Evolutionary conservation across 1,284 basidiomycete genomes (phyloP).

Genomic region (Ustilago tritici): DNA sequence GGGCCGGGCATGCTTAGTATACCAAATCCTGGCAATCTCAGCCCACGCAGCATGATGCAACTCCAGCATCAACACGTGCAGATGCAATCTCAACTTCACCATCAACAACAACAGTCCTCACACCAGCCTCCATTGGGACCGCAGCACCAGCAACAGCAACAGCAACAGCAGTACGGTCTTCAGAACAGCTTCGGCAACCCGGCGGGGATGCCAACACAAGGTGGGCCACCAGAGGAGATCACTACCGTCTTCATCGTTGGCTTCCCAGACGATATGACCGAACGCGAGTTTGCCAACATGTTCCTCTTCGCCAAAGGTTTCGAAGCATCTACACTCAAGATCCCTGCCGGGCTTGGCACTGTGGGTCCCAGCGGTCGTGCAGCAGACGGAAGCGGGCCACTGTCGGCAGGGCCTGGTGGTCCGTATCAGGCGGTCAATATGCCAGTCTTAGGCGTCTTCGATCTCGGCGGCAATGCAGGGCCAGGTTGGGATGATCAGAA

Average conservation of each 20-base stretch:
- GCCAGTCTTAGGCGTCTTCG: slow-evolving; percentile 51
- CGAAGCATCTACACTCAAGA: slow-evolving; percentile 96
- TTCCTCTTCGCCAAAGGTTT: slow-evolving; percentile 96
- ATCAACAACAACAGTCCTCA: slow-evolving; percentile 29
- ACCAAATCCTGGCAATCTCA: slow-evolving; percentile 51
- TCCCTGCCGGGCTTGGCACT: slow-evolving; percentile 83
- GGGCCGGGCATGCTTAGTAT: slow-evolving; percentile 34
- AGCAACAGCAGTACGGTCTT: slow-evolving; percentile 33
- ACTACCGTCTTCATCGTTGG: slow-evolving; percentile 98
- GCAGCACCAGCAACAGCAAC: slow-evolving; percentile 25
- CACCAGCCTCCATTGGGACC: slow-evolving; percentile 20
- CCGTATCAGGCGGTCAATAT: slow-evolving; percentile 63
- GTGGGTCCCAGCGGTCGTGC: slow-evolving; percentile 34
- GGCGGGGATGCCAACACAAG: slow-evolving; percentile 21
- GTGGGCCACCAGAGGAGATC: slow-evolving; percentile 79
- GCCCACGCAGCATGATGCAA: slow-evolving; percentile 62
- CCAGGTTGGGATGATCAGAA: slow-evolving; percentile 52
- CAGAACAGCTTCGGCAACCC: slow-evolving; percentile 30
- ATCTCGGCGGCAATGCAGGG: slow-evolving; percentile 30
- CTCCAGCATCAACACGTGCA: slow-evolving; percentile 62
- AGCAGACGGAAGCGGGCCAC: slow-evolving; percentile 32
- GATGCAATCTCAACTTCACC: slow-evolving; percentile 50
- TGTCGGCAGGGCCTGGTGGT: slow-evolving; percentile 42
- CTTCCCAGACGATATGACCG: slow-evolving; percentile 98
- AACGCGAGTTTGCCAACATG: slow-evolving; percentile 99